Conservation (phyloP, 768 basidiomycete species). For the Asterophora lycoperdoides region DNA sequence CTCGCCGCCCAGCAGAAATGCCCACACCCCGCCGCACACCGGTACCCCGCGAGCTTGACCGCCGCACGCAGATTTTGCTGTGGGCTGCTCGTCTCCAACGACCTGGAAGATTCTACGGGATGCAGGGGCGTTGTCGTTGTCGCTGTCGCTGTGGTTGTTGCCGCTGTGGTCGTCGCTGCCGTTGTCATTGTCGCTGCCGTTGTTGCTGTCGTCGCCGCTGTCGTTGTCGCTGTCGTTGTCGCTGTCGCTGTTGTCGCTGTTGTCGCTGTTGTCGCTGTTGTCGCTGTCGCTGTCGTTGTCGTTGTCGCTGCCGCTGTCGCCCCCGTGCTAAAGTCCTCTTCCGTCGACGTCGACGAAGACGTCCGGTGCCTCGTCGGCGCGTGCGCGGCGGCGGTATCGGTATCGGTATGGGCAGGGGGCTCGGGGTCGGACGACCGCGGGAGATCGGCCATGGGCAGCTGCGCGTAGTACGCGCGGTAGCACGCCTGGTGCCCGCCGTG, state of each 20-base stretch:
- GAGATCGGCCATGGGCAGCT: constrained; percentile 52
- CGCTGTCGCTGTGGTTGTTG: too few relatives aligned
- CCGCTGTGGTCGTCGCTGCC: too few relatives aligned
- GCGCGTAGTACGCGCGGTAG: constrained; percentile 63
- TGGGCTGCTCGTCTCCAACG: constrained; percentile 17
- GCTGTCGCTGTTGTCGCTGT: too few relatives aligned
- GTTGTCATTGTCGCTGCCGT: too few relatives aligned
- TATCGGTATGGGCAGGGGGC: constrained; percentile 6
- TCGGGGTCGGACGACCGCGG: constrained; percentile 19
- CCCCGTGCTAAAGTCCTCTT: constrained; percentile 26
- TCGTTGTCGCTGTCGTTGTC: too few relatives aligned
- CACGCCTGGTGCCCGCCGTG: constrained; percentile 84
- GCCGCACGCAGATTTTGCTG: constrained; percentile 5
- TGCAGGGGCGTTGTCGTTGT: too few relatives aligned
- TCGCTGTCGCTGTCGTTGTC: too few relatives aligned
- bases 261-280: too few relatives aligned
- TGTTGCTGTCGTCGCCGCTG: too few relatives aligned
- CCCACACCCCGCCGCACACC: constrained; percentile 78
- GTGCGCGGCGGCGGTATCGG: too few relatives aligned
- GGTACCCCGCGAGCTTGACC: constrained; percentile 46
- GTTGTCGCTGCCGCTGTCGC: too few relatives aligned
- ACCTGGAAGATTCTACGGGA: constrained; percentile 10
- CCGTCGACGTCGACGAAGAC: constrained; percentile 18
- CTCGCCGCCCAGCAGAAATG: constrained; percentile 71
- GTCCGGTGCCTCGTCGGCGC: constrained; percentile 13